phyloP scores from a whole-genome alignment of 2,329 filamentous ascomycete genomes.

The Fonsecaea nubica region DNA sequence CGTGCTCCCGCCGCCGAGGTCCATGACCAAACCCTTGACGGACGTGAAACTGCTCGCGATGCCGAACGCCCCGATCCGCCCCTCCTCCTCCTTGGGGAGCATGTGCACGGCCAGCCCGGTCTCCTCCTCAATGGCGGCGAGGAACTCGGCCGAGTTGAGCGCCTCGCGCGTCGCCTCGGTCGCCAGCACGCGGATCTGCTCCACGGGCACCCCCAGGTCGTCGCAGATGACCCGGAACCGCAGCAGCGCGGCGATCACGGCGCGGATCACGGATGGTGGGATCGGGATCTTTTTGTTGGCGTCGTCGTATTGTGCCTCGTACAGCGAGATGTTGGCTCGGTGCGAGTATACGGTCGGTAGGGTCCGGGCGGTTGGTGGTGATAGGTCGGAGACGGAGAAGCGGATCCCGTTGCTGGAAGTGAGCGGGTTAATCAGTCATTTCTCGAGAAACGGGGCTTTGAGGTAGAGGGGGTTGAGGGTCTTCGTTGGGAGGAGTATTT shows the following conservation, averaged over 20 bases:
- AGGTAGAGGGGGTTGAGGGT: too few relatives aligned
- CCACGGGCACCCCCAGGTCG: slow-evolving; percentile 68
- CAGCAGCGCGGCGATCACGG: slow-evolving; percentile 70
- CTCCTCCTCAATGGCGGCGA: slow-evolving; percentile 65
- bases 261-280: slow-evolving; percentile 63
- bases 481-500: too few relatives aligned
- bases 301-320: slow-evolving; percentile 69
- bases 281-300: slow-evolving; percentile 58
- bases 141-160: slow-evolving; percentile 73
- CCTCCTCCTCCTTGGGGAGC: slow-evolving; percentile 80
- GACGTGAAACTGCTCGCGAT: slow-evolving; percentile 74
- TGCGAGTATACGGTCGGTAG: slow-evolving; percentile 78
- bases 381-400: slow-evolving; percentile 83
- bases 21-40: slow-evolving; percentile 80
- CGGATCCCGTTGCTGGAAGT: slow-evolving; percentile 78
- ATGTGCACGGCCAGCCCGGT: slow-evolving; percentile 74
- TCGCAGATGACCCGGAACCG: slow-evolving; percentile 74
- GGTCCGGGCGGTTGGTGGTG: slow-evolving; percentile 71
- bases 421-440: too few relatives aligned
- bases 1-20: slow-evolving; percentile 67
- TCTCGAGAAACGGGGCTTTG: too few relatives aligned
- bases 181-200: slow-evolving; percentile 77
- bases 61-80: slow-evolving; percentile 79
- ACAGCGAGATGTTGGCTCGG: slow-evolving; percentile 80
- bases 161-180: slow-evolving; percentile 88